Evolutionary conservation across 2,329 filamentous ascomycete genomes (phyloP).

Genomic region (Cadophora gregata): DNA sequence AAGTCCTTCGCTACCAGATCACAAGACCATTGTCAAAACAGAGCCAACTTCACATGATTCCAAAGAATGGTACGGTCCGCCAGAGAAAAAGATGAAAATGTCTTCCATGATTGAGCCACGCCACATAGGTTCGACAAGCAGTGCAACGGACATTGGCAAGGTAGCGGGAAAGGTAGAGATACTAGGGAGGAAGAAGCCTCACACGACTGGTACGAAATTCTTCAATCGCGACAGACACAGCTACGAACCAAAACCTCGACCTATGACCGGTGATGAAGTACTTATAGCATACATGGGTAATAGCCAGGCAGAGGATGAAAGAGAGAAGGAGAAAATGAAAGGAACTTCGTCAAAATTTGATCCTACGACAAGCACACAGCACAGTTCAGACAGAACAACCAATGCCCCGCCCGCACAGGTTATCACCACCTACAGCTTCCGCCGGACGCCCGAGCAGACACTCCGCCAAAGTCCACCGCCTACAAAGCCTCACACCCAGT

Average conservation of each 20-base stretch:
- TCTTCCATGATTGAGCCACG: not conserved
- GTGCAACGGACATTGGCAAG: too few relatives aligned
- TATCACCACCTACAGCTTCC: not conserved
- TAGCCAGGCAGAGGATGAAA: not conserved
- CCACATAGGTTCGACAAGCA: not conserved
- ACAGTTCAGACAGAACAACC: not conserved
- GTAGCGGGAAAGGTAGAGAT: not conserved
- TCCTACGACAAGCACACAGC: not conserved
- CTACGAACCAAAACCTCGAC: not conserved
- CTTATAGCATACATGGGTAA: not conserved
- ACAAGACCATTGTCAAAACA: constrained; percentile 4
- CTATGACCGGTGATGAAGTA: not conserved
- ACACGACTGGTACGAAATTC: not conserved
- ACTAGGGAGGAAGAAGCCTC: not conserved
- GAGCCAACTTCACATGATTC: not conserved
- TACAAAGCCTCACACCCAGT: not conserved
- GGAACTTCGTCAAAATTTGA: not conserved
- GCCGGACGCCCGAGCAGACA: not conserved
- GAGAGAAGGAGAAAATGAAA: not conserved
- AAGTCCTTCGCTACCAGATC: not conserved
- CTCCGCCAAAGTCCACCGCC: not conserved
- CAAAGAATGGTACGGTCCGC: constrained; percentile 2
- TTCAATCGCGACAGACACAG: not conserved
- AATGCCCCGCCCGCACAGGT: not conserved
- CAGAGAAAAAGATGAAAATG: constrained; percentile 6